Evolutionary conservation across 495 filamentous ascomycete genomes (phyloP).

Genomic region (Trichoderma orchidacearum): DNA sequence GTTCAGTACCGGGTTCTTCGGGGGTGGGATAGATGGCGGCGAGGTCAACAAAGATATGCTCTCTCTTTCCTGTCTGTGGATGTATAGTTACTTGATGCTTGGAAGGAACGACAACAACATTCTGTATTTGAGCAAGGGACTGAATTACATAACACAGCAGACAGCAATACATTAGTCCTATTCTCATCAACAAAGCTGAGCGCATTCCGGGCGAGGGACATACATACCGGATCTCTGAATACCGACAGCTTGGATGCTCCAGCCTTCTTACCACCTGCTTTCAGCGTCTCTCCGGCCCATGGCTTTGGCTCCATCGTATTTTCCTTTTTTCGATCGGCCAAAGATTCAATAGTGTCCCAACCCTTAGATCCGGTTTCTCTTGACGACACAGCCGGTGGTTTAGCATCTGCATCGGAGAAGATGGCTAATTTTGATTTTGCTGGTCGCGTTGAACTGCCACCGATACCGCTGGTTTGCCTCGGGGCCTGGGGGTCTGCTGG

Average conservation of each 20-base stretch:
- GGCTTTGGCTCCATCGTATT: slow-evolving; percentile 77
- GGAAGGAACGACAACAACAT: slow-evolving; percentile 32
- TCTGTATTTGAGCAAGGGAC: slow-evolving; percentile 35
- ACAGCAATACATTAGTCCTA: slow-evolving; percentile 83
- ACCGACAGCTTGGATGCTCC: slow-evolving; percentile 62
- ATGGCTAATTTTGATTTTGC: slow-evolving; percentile 76
- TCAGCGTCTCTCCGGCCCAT: slow-evolving; percentile 85
- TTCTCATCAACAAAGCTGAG: slow-evolving; percentile 74
- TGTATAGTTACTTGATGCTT: slow-evolving; percentile 64
- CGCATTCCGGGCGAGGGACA: slow-evolving; percentile 12
- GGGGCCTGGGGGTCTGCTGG: slow-evolving; percentile 56
- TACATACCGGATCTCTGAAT: slow-evolving; percentile 92
- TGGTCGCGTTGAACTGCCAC: slow-evolving; percentile 38
- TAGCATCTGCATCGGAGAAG: slow-evolving; percentile 66
- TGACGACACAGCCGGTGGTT: slow-evolving; percentile 20
- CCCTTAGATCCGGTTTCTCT: slow-evolving; percentile 45
- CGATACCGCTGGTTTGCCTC: slow-evolving; percentile 28
- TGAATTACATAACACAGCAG: slow-evolving; percentile 40
- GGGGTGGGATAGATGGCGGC: slow-evolving; percentile 69
- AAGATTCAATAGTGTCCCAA: slow-evolving; percentile 83
- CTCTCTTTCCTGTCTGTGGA: slow-evolving; percentile 60
- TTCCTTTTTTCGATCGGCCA: slow-evolving; percentile 85
- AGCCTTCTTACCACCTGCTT: slow-evolving; percentile 65
- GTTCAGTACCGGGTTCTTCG: slow-evolving; percentile 51
- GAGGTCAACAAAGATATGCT: slow-evolving; percentile 78